Base-by-base conservation (phyloP, 1,284 basidiomycete species). In the Mixia osmundae region DNA sequence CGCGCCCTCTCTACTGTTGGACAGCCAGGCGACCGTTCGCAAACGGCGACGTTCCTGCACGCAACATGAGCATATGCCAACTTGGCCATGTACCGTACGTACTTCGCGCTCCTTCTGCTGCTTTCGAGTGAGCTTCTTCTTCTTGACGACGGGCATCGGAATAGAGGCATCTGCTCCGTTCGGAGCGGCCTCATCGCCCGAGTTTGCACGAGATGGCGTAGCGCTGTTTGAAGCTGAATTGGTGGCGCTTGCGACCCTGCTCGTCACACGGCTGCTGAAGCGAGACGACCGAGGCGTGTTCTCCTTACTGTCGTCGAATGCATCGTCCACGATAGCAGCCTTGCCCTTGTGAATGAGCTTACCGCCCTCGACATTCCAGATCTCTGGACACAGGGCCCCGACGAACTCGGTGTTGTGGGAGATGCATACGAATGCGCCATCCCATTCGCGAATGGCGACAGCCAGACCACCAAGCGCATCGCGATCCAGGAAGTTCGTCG, bases 391-490 rank as follows among this genome's bases (percentile, higher is more conserved):
- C 9, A 57, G 42, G 16, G 51, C 50, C 27, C 41, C 44, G 15
- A 57, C 49, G 39, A 54, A 54, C 42, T 57, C 53, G 26, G 9
- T 10, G 36, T 33, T 10, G n/a, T 22, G 21, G 22, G 20, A 19
- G 27, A 39, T 21, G 61, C 91, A 91, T 50, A 89, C 77, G 36
- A 95, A 83, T 26, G 85, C 89, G 45, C 87, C 87, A 41, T 71
- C 72, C 87, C 87, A 97, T 50, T 94, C 82, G 48, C 73, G 74
- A 58, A 97, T 95, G 23, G 91, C 89, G 27, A 89, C 75, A 26
- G 89, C 85, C 25, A 97, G 64, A 46, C 91, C 89, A 49, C 87
- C 82, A 16, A 87, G 62, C 10, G 82, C 59, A 44, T 63, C 61
- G 36, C 60, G 55, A 45, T 62, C 83, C 63, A 89, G 69, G 65